Base-by-base conservation (phyloP, 2,329 filamentous ascomycete species). In the Diplodia sapinea region DNA sequence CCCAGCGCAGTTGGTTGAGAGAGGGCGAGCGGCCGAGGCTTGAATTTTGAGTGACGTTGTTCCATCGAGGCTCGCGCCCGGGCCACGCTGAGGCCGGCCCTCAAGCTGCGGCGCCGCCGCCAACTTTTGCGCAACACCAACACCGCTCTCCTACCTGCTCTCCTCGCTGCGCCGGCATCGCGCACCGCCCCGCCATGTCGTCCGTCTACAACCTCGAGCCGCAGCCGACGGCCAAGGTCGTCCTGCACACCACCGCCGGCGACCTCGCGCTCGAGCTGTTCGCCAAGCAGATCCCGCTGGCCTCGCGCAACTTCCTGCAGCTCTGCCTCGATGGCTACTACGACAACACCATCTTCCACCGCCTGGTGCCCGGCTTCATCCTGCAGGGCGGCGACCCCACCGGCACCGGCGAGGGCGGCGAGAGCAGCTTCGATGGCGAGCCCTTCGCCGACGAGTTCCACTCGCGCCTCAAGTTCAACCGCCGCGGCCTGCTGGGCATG, bases 321-420 rank as follows among this genome's bases (percentile, higher is more conserved):
- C 90, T 94, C 75, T 95, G 92, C 76, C 87, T 97, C 72, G 94
- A 99, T 77, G 93, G 93, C 72, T 98, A 98, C 83, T 99, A 98
- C 82, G 90, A 93, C 74, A 89, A 90, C 76, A 97, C 94, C 0
- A 89, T 95, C 70, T 99, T 99, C 81, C 95, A 99, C 81, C 92
- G 95, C 29, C 85, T 98, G 6, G 89, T 97, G 0, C 92, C 94
- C 0, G 91, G 91, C 63, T 99, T 99, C 79, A 92, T 99, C 70
- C 82, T 98, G 12, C 95, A 99, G 76, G 95, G 94, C 36, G 95
- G 95, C 67, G 95, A 99, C 74, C 94, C 95, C 0, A 97, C 93
- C 0, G 93, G 93, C 29, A 97, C 93, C 0, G 94, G 94, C 13
- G 89, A 92, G 73, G 95, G 95, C 67, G 95, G 95, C 55, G 92